Evolutionary conservation across 257 asterid genomes (phyloP).

Genomic region (Solanum pennellii): DNA sequence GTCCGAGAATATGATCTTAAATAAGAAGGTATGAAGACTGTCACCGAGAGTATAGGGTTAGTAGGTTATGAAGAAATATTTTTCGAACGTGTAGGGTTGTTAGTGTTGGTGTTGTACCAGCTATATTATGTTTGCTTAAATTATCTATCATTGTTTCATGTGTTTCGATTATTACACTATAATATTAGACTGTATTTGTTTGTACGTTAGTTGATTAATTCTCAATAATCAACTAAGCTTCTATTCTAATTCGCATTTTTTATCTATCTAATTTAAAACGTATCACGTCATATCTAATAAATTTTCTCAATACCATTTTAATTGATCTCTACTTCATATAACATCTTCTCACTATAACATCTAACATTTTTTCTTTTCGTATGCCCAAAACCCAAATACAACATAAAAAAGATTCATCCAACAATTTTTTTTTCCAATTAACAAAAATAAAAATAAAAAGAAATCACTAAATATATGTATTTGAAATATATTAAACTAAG

Average conservation of each 20-base stretch:
- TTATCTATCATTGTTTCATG: too few relatives aligned
- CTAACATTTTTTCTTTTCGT: background rate
- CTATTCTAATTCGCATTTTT: too few relatives aligned
- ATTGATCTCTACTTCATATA: background rate
- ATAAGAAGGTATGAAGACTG: background rate
- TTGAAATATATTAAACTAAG: background rate
- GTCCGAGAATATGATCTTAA: background rate
- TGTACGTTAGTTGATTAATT: background rate
- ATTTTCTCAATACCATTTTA: background rate
- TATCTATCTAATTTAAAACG: too few relatives aligned
- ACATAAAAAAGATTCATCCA: background rate
- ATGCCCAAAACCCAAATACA: background rate
- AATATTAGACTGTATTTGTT: too few relatives aligned
- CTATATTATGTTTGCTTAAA: background rate
- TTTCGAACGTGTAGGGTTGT: background rate
- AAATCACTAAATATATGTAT: too few relatives aligned
- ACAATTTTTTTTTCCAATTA: too few relatives aligned
- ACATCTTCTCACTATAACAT: background rate
- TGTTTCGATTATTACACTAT: background rate
- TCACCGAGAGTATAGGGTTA: too few relatives aligned
- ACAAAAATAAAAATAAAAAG: background rate
- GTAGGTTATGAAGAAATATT: background rate
- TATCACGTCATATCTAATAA: too few relatives aligned
- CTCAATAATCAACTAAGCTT: background rate
- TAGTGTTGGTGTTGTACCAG: background rate